Evolutionary conservation across 805 yeast species (phyloP), one percentile per base, ranked within the genome.

Genomic region (Isabelozyma rhagii): DNA sequence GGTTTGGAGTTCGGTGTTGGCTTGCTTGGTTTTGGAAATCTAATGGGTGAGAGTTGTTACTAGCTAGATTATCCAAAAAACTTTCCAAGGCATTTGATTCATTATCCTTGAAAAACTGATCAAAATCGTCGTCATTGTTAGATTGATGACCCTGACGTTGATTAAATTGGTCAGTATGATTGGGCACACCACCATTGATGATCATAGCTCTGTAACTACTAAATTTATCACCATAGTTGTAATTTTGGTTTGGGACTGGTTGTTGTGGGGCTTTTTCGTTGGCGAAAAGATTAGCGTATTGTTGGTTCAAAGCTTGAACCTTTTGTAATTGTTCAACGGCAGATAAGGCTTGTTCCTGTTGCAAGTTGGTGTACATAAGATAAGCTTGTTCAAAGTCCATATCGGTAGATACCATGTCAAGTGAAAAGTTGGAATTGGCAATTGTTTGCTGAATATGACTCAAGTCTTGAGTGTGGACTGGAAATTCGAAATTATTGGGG

Each of bases 311-410:
- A 55, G 56, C 59, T 58, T 72, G 77, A 1, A 67, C 73, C 54
- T 63, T 64, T 49, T 71, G 71, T 51, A 74, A 67, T 48, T 66
- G 66, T 49, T 71, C 77, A 15, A 73, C 61, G 17, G 67, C 69
- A 34, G 54, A 54, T 18, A 62, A 18, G 18, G 75, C 75, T 41
- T 63, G 58, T 45, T 70, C 71, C 45, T 71, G 74, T 55, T 73
- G 77, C 45, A 72, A 56, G 41, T 62, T 63, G 40, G 64, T 58
- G 59, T 72, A 74, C 70, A 71, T 67, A 34, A 62, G 54, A 53
- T 72, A 74, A 10, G 77, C 77, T 60, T 73, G 76, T 62, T 74
- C 78, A 47, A 74, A 74, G 48, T 73, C 72, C 77, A 73, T 73
- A 60, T 72, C 77, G 47, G 63, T 59, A 17, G 71, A 59, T 46